Percentiles rank a stretch among this genome's conserved stretches.
Conservation (phyloP, 179 eudicot genomes). For the Heliamphora pulchella region DNA sequence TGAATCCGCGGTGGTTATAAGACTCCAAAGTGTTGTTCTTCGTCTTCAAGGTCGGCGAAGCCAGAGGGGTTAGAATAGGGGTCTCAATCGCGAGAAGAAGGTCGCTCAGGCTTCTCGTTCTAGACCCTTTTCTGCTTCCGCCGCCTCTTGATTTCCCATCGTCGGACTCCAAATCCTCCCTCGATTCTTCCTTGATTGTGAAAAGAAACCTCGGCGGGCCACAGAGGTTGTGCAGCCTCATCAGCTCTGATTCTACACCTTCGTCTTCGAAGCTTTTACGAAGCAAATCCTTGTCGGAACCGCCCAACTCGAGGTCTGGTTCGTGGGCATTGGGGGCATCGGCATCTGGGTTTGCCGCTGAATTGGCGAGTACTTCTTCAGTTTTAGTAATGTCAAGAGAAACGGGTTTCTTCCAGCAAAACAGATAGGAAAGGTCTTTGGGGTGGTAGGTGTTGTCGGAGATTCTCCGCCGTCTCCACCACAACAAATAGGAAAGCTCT, state of each 20-base stretch:
- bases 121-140: constrained; percentile 52
- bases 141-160: constrained; percentile 50
- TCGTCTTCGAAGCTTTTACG: constrained; percentile 43
- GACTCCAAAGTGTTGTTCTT: constrained; percentile 21
- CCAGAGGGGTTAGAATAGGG: constrained; percentile 50
- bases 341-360: constrained; percentile 25
- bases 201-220: constrained; percentile 85
- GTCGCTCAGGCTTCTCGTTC: constrained; percentile 62
- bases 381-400: constrained; percentile 19
- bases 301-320: constrained; percentile 42
- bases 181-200: constrained; percentile 81
- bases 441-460: constrained; percentile 19
- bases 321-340: constrained; percentile 16
- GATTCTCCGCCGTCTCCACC: constrained; percentile 64
- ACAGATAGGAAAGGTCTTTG: constrained; percentile 37
- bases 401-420: constrained; percentile 53
- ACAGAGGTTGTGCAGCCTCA: constrained; percentile 58
- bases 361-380: constrained; percentile 17
- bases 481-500: constrained; percentile 74
- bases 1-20: constrained; percentile 35
- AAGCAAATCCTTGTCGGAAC: constrained; percentile 29
- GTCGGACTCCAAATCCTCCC: constrained; percentile 77
- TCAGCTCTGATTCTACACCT: constrained; percentile 56
- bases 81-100: constrained; percentile 39
- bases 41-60: constrained; percentile 43